Base-by-base conservation (phyloP, 2,329 filamentous ascomycete genomes). In the Fusarium chuoi region DNA sequence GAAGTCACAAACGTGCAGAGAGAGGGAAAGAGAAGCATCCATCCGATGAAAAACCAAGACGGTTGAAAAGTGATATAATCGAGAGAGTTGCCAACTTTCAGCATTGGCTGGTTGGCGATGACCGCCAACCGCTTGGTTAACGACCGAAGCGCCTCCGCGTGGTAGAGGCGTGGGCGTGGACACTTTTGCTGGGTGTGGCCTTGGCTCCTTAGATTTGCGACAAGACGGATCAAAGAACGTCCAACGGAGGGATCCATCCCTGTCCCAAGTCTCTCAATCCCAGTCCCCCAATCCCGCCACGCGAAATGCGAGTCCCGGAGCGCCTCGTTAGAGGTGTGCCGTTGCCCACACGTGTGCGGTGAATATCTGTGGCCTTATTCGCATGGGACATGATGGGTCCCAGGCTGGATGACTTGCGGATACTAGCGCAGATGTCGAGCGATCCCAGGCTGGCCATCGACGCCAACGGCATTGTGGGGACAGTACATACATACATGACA, bases 401-500 rank as follows among this genome's bases (percentile, higher is more conserved):
- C 65, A 70, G 64, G 63, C 70, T 75, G 67, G 57, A 78, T 78
- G 76, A 77, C 76, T 76, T 77, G 76, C 76, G 76, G 76, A 78
- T 73, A 75, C 73, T 77, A 78, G 76, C 71, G 73, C 73, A 66
- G 68, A 62, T 64, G 56, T 74, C 58, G 63, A 73, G 72, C 73
- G 71, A 77, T 78, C 75, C 75, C 73, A 76, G 68, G 65, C 69
- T 76, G 61, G 68, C 62, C 68, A 75, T 78, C 68, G 62, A 77
- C 73, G 69, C 75, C 76, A 75, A 76, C 76, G 56, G 71, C 67
- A 75, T 73, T 67, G 65, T 69, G 76, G 73, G 71, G 73, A 74
- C 70, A 75, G 28, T 44, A 41, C 57, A 58, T 45, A 58, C 44
- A 24, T 44, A 41, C 57, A 58, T 45, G 60, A 51, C 72, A 77